Conservation (phyloP, 441 rosid species). For the Melastoma candidum region DNA sequence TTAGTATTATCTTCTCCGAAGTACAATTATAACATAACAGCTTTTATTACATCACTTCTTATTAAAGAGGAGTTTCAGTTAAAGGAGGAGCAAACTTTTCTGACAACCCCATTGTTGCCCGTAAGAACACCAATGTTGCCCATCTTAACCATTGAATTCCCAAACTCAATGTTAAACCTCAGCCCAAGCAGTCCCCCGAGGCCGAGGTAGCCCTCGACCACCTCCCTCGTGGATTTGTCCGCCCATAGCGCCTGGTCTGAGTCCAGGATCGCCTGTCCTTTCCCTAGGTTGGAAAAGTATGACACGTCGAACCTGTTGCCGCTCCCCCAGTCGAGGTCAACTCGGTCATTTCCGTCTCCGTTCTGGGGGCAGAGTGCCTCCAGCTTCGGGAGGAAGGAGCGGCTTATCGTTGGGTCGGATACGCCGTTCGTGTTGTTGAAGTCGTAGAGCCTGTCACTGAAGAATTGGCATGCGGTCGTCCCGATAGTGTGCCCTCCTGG, state of each 20-base stretch:
- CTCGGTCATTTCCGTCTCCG: constrained; percentile 29
- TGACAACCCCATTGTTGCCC: constrained; percentile 49
- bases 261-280: constrained; percentile 42
- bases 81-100: constrained; percentile 42
- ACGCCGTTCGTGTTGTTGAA: constrained; percentile 32
- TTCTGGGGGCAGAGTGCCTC: constrained; percentile 44
- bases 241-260: constrained; percentile 55
- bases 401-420: constrained; percentile 52
- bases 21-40: no score
- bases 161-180: constrained; percentile 44
- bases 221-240: constrained; percentile 36
- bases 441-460: constrained; percentile 43
- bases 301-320: constrained; percentile 45
- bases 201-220: constrained; percentile 34
- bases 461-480: constrained; percentile 50
- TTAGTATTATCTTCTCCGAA: no score
- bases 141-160: constrained; percentile 67
- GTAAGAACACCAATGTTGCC: constrained; percentile 58
- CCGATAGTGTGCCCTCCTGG: constrained; percentile 71
- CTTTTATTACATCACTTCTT: no score
- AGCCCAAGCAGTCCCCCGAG: constrained; percentile 24
- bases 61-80: constrained; percentile 16
- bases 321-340: constrained; percentile 53
- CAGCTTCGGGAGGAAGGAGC: constrained; percentile 34
- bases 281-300: constrained; percentile 43